Percentiles rank a stretch among this genome's conserved stretches.
phyloP scores from a whole-genome alignment of 352 stramenopile species.

The Phytophthora hybrid region DNA sequence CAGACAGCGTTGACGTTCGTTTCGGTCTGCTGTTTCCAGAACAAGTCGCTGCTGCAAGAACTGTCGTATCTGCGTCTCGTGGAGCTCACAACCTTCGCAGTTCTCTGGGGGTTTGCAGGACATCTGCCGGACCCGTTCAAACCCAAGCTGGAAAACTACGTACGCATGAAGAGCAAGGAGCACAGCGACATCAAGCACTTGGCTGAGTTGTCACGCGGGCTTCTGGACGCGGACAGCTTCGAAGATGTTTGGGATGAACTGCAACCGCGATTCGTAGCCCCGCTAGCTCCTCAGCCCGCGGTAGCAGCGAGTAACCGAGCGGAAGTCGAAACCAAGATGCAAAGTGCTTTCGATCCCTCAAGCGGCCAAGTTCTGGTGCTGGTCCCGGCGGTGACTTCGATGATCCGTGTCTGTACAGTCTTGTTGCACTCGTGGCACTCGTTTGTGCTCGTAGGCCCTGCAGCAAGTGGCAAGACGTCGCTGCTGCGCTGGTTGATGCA shows the following conservation, averaged over 20 bases:
- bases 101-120: conserved; percentile 59
- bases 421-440: conserved; percentile 50
- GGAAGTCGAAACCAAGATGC: conserved; percentile 11
- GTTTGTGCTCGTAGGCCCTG: conserved; percentile 55
- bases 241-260: conserved; percentile 50
- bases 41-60: conserved; percentile 48
- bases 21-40: conserved; percentile 45
- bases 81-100: conserved; percentile 51
- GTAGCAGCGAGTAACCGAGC: neutral
- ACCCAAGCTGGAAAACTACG: conserved; percentile 58
- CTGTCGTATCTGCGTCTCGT: conserved; percentile 35
- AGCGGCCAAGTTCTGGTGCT: conserved; percentile 53
- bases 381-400: conserved; percentile 18
- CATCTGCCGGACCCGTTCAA: conserved; percentile 50
- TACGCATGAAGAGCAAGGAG: conserved; percentile 52
- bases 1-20: conserved; percentile 47
- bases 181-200: conserved; percentile 46
- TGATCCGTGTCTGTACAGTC: conserved; percentile 50
- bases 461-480: conserved; percentile 62
- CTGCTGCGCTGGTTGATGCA: conserved; percentile 49
- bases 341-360: conserved; percentile 36
- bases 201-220: conserved; percentile 33
- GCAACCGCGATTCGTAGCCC: conserved; percentile 11
- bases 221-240: conserved; percentile 53
- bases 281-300: conserved; percentile 2